Base-by-base conservation (phyloP, 179 eudicot genomes). In the Dionaea muscipula region DNA sequence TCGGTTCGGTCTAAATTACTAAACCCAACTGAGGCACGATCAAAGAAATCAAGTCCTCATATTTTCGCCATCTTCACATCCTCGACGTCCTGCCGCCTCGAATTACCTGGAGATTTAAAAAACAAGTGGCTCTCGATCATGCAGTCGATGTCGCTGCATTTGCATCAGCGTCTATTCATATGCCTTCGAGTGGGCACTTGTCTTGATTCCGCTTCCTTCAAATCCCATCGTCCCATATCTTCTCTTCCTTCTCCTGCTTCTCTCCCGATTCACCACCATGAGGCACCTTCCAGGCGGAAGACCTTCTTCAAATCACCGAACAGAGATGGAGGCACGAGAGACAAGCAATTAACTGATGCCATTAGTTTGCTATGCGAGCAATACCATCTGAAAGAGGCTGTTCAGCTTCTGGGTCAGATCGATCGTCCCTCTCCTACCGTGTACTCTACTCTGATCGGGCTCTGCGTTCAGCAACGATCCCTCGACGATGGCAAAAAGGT, bases 401-500 rank as follows among this genome's bases (percentile, higher is more conserved):
- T 81, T 31, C 59, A 69, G 18, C 25, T 77, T 3, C 72, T 85
- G 2, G 68, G 55, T 47, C 65, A 56, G 15, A 15, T 64, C 20
- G 38, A 56, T 48, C 17, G 35, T 1, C 76, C 77, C 3, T 41
- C 72, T 27, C 75, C 69, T 2, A 36, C 69, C 3, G 23, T 68
- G 1, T 83, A 76, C 41, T 65, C 81, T 9, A 44, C 57, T 3
- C 65, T 85, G 27, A 2, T 81, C 5, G 61, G 66, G 14, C 68
- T 68, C 35, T 85, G 91, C 57, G 50, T 77, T 17, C 77, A 71
- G 26, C 73, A 65, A 21, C 57, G 72, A 51, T 72, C 75, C 18
- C 57, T 85, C 14, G 66, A 66, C 26, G 87, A 80, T 57, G 95
- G 81, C 0, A 83, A 50, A 51, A 70, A 67, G 57, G 84, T 85